A percentile compares a stretch with the other conserved stretches of the same genome.
phyloP scores from a whole-genome alignment of 2,329 filamentous ascomycete species.

The Dryadomyces quercus-mongolicae region DNA sequence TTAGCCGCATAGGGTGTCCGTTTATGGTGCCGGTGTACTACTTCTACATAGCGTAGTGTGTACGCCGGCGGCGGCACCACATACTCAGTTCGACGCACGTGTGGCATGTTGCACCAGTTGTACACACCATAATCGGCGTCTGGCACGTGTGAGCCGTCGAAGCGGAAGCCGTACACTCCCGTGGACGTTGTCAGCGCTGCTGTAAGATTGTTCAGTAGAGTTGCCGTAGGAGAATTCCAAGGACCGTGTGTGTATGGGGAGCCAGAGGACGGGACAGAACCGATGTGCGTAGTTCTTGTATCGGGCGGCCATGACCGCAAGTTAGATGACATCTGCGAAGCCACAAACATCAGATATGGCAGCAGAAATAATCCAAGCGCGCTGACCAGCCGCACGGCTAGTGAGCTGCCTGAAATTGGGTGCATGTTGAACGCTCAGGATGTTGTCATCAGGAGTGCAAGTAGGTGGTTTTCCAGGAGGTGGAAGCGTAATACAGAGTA shows the following conservation, averaged over 20 bases:
- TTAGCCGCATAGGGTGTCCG: slow-evolving; percentile 71
- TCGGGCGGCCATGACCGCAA: neutral
- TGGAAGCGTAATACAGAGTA: too few species aligned
- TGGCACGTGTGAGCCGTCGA: slow-evolving; percentile 51
- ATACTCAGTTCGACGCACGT: slow-evolving; percentile 59
- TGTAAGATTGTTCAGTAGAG: slow-evolving; percentile 19
- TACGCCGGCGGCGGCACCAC: slow-evolving; percentile 28
- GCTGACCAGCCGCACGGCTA: neutral
- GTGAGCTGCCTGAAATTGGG: neutral
- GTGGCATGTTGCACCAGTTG: slow-evolving; percentile 84
- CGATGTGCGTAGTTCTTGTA: neutral
- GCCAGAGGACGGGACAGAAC: neutral
- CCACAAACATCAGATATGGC: slow-evolving; percentile 1
- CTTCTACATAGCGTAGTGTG: slow-evolving; percentile 57
- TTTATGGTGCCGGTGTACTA: slow-evolving; percentile 76
- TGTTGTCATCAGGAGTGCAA: too few species aligned
- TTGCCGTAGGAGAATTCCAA: slow-evolving; percentile 17
- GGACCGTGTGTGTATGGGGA: slow-evolving; percentile 10
- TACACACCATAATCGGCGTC: slow-evolving; percentile 48
- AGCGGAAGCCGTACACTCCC: slow-evolving; percentile 64
- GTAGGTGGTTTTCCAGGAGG: too few species aligned
- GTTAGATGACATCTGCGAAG: neutral
- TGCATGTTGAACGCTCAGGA: neutral
- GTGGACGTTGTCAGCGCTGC: slow-evolving; percentile 6
- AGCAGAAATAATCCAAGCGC: slow-evolving; percentile 5